These are phyloP conservation scores for Pestalotiopsis fici DNA, from an alignment of 2,329 filamentous ascomycete species.

Conservation along the genomic window DNA sequence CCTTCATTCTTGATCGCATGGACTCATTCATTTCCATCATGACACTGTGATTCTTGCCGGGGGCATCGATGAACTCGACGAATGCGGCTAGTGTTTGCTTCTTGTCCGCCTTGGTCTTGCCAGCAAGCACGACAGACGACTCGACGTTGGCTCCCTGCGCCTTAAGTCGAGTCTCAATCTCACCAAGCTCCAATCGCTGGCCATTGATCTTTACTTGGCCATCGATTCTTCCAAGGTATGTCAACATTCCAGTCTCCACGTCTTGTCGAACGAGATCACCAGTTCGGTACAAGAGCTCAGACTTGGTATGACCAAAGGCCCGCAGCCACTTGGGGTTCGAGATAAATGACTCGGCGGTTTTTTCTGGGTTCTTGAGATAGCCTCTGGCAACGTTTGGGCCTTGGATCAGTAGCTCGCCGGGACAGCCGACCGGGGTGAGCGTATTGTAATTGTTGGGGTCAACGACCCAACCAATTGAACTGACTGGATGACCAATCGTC, in stretches of 20 bases:
- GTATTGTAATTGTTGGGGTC: slow-evolving; percentile 11
- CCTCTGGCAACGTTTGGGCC: slow-evolving; percentile 19
- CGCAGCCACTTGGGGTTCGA: slow-evolving; percentile 12
- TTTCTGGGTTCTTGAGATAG: slow-evolving; percentile 30
- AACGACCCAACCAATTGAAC: slow-evolving; percentile 10
- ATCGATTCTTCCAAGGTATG: slow-evolving; percentile 36
- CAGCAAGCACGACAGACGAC: slow-evolving; percentile 7
- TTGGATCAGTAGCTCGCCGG: slow-evolving; percentile 17
- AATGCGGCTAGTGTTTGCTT: not conserved
- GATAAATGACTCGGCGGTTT: slow-evolving; percentile 22
- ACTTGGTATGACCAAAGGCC: slow-evolving; percentile 13
- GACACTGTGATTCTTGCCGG: not conserved
- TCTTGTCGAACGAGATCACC: slow-evolving; percentile 35
- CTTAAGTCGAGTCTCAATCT: slow-evolving; percentile 29
- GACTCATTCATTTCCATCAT: slow-evolving; percentile 1
- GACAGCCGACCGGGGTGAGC: slow-evolving; percentile 13
- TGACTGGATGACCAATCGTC: slow-evolving; percentile 1
- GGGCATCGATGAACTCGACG: not conserved
- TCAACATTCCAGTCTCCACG: slow-evolving; percentile 29
- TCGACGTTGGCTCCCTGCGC: not conserved
- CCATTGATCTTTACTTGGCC: slow-evolving; percentile 42
- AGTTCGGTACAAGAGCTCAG: slow-evolving; percentile 32
- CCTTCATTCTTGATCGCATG: not conserved
- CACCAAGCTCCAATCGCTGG: slow-evolving; percentile 42
- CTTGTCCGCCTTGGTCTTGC: slow-evolving; percentile 5